A percentile compares a stretch with the other conserved stretches of the same genome.
Conservation (phyloP, 345 rosid genomes). For the Corchorus olitorius region DNA sequence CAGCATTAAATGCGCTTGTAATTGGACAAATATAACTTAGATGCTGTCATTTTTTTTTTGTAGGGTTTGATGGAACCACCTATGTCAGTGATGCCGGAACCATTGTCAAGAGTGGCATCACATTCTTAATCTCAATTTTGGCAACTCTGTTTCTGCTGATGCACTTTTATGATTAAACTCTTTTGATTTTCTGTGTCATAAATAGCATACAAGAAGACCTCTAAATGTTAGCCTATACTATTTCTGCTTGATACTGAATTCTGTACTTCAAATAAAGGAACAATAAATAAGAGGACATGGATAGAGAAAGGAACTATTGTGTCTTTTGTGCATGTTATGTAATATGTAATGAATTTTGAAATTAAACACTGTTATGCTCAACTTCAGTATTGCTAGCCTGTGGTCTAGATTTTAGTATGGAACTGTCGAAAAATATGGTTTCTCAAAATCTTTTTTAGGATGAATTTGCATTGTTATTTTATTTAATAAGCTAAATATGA, state of each 20-base stretch:
- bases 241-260: slow-evolving; percentile 5
- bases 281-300: not conserved
- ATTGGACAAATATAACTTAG: not conserved
- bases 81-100: not conserved
- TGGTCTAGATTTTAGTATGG: not conserved
- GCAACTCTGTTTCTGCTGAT: not conserved
- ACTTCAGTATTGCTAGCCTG: not conserved
- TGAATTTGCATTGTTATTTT: too few species aligned
- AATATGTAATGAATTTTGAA: too few species aligned
- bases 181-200: not conserved
- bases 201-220: not conserved
- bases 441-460: not conserved
- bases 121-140: slow-evolving; percentile 7
- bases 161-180: not conserved
- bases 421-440: not conserved
- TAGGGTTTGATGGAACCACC: slow-evolving; percentile 22
- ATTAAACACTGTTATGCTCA: not conserved
- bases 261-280: not conserved
- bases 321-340: not conserved
- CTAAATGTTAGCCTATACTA: not conserved
- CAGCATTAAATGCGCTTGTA: not conserved
- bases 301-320: not conserved
- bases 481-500: too few species aligned
- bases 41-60: not conserved
- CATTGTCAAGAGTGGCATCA: not conserved